phyloP scores from a whole-genome alignment of 495 filamentous ascomycete genomes.

The Penicillium simplicissimum region DNA sequence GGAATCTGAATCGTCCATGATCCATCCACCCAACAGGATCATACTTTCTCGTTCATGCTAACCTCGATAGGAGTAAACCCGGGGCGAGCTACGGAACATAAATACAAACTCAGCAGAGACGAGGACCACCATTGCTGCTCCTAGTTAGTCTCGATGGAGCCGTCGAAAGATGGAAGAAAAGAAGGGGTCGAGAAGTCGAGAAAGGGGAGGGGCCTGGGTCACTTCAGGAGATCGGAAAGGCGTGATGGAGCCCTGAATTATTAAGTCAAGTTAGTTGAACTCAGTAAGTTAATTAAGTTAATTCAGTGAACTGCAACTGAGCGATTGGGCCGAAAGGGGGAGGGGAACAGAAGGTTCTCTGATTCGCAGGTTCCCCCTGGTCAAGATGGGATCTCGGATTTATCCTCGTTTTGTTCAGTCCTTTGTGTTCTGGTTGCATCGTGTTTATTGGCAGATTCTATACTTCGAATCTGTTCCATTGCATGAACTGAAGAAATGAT shows the following conservation, averaged over 20 bases:
- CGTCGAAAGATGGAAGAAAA: not conserved
- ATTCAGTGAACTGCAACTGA: not conserved
- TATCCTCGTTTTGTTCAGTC: not conserved
- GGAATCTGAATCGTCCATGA: not conserved
- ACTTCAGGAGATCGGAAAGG: conserved; percentile 20
- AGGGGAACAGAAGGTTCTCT: conserved; percentile 2
- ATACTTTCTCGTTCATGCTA: not conserved
- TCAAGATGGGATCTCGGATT: not conserved
- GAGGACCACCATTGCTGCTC: not conserved
- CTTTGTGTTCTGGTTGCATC: not conserved
- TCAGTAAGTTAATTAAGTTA: too few relatives aligned
- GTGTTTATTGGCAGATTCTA: not conserved
- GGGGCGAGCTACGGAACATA: not conserved
- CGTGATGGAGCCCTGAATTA: not conserved
- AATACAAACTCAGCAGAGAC: not conserved
- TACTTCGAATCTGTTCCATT: not conserved
- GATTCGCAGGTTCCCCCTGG: not conserved
- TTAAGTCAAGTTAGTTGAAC: too few relatives aligned
- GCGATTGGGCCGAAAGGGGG: conserved; percentile 7
- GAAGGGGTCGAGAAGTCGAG: not conserved
- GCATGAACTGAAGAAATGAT: too few relatives aligned
- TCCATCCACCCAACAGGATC: not conserved
- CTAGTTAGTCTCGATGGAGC: not conserved
- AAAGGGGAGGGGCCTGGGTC: not conserved
- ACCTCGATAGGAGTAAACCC: not conserved